Percentiles rank a stretch among this genome's conserved stretches.
Conservation (phyloP, 352 stramenopile species). For the Blastocystis sp. region DNA sequence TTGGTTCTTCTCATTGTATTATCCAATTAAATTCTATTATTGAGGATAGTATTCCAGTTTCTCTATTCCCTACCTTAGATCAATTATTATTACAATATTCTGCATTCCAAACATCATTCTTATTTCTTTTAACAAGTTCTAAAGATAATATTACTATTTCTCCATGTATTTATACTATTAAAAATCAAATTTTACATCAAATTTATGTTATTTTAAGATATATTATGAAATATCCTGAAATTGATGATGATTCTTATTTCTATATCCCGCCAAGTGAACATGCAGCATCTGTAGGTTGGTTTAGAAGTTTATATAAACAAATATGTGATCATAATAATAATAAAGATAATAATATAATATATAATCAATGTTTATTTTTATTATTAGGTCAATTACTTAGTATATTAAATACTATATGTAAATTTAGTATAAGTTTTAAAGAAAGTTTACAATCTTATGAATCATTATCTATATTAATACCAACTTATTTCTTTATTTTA, state of each 20-base stretch:
- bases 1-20: too few species aligned
- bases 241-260: constrained; percentile 14
- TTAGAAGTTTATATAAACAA: too few species aligned
- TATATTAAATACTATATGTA: not conserved
- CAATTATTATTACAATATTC: too few species aligned
- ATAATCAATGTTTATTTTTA: not conserved
- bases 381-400: constrained; percentile 31
- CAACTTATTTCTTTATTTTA: constrained; percentile 9
- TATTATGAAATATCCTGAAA: too few species aligned
- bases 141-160: too few species aligned
- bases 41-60: too few species aligned
- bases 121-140: too few species aligned
- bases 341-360: not conserved
- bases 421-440: not conserved
- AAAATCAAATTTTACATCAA: constrained; percentile 24
- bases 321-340: too few species aligned
- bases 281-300: constrained; percentile 12
- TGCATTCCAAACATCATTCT: too few species aligned
- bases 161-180: too few species aligned
- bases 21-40: too few species aligned
- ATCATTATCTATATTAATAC: constrained; percentile 10
- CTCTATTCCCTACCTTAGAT: too few species aligned
- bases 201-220: constrained; percentile 6
- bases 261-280: constrained; percentile 3
- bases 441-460: not conserved